These are phyloP conservation scores for Leccinum pallidistipes DNA, from an alignment of 1,284 basidiomycete species.

Conservation along the genomic window DNA sequence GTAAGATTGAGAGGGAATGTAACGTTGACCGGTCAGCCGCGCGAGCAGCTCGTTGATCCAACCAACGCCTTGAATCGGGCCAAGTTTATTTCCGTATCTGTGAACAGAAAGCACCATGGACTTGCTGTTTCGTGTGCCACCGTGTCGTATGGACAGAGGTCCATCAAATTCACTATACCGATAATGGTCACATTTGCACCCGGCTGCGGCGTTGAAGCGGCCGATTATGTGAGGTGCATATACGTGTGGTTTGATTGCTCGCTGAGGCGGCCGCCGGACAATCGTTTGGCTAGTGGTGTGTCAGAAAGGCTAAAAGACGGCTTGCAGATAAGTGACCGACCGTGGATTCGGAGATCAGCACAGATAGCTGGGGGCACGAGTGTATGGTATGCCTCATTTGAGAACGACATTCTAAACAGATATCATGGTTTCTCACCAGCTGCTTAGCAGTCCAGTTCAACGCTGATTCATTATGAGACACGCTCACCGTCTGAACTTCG, in stretches of 20 bases:
- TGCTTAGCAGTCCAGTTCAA: neutral
- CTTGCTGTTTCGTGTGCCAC: conserved; percentile 43
- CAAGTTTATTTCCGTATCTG: conserved; percentile 65
- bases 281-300: neutral
- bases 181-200: neutral
- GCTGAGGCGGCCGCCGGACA: neutral
- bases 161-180: neutral
- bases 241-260: neutral
- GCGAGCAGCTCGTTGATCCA: conserved; percentile 84
- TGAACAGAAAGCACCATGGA: conserved; percentile 13
- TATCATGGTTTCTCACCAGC: neutral
- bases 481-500: neutral
- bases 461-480: neutral
- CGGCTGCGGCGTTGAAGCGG: neutral
- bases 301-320: neutral
- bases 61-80: conserved; percentile 75
- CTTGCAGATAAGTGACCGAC: conserved; percentile 8
- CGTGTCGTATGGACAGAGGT: neutral
- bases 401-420: neutral
- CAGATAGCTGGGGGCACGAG: neutral
- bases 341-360: neutral
- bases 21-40: conserved; percentile 57
- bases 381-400: neutral
- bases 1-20: conserved; percentile 73
- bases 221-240: neutral